These are phyloP conservation scores for Suillus brevipes DNA, from an alignment of 768 basidiomycete genomes.

Conservation along the genomic window DNA sequence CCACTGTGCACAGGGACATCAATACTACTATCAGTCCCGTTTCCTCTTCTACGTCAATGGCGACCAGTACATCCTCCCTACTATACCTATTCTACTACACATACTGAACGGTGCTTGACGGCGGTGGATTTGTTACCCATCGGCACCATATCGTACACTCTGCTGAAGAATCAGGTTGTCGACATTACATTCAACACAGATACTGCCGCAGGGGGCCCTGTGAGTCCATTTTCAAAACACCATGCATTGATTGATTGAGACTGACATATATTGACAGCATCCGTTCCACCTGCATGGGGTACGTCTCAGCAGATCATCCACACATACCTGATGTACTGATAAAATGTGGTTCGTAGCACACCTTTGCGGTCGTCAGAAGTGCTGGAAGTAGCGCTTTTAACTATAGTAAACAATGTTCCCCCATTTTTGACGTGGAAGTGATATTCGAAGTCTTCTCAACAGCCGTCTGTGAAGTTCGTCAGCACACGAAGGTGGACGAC, in stretches of 20 bases:
- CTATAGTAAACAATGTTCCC: background rate
- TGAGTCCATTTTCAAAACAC: background rate
- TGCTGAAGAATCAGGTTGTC: conserved; percentile 47
- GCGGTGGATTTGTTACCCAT: conserved; percentile 38
- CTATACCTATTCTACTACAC: conserved; percentile 47
- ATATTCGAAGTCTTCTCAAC: no score
- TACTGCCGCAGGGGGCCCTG: conserved; percentile 10
- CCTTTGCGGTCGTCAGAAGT: background rate
- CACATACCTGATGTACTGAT: background rate
- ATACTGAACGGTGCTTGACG: conserved; percentile 39
- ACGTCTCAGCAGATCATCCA: background rate
- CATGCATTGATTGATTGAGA: background rate
- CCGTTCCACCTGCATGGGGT: conserved; percentile 25
- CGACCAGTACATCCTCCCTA: conserved; percentile 36
- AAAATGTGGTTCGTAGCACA: background rate
- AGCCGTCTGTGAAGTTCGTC: no score
- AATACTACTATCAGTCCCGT: conserved; percentile 26
- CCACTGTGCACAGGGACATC: no score
- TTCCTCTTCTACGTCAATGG: conserved; percentile 31
- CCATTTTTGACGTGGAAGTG: background rate
- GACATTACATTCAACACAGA: conserved; percentile 33
- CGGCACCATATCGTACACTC: conserved; percentile 44
- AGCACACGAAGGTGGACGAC: no score
- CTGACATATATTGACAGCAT: conserved; percentile 18
- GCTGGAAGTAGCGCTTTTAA: background rate